phyloP scores from a whole-genome alignment of 2,329 filamentous ascomycete species.

The Triangularia verruculosa region DNA sequence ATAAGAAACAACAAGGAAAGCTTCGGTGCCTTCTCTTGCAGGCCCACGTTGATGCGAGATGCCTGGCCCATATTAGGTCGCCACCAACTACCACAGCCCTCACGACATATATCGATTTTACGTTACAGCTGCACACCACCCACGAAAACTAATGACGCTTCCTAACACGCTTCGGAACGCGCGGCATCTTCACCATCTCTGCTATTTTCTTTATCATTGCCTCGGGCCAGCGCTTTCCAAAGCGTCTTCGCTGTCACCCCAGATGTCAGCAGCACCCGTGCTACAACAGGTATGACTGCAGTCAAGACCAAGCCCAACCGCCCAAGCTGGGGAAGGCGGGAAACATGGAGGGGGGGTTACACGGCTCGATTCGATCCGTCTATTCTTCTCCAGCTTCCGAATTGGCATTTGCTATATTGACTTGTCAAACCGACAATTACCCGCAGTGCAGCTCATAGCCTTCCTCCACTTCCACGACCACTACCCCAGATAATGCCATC shows the following conservation, averaged over 20 bases:
- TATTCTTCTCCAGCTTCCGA: conserved; percentile 21
- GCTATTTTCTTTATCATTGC: neutral
- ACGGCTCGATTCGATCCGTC: conserved; percentile 29
- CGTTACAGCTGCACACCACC: neutral
- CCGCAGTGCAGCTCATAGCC: conserved; percentile 10
- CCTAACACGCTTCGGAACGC: neutral
- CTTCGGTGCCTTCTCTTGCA: conserved; percentile 21
- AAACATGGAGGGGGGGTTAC: conserved; percentile 15
- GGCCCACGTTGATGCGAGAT: conserved; percentile 7
- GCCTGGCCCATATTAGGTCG: neutral
- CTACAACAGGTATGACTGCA: neutral
- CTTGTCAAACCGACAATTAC: conserved; percentile 24
- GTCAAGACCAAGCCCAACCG: neutral
- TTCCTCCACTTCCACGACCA: conserved; percentile 9
- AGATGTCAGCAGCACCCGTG: conserved; percentile 1
- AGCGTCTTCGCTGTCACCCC: neutral
- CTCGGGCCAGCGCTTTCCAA: neutral
- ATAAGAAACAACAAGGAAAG: conserved; percentile 16
- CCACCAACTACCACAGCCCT: neutral
- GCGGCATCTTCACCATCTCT: neutral
- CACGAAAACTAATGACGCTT: neutral
- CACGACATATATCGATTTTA: neutral
- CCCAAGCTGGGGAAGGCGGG: neutral
- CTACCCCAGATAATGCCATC: conserved; percentile 12
- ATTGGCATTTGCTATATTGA: conserved; percentile 15